Percentiles rank a stretch among this genome's conserved stretches.
These are phyloP conservation scores for Rusavskia elegans DNA, from an alignment of 495 filamentous ascomycete species.

Conservation along the genomic window DNA sequence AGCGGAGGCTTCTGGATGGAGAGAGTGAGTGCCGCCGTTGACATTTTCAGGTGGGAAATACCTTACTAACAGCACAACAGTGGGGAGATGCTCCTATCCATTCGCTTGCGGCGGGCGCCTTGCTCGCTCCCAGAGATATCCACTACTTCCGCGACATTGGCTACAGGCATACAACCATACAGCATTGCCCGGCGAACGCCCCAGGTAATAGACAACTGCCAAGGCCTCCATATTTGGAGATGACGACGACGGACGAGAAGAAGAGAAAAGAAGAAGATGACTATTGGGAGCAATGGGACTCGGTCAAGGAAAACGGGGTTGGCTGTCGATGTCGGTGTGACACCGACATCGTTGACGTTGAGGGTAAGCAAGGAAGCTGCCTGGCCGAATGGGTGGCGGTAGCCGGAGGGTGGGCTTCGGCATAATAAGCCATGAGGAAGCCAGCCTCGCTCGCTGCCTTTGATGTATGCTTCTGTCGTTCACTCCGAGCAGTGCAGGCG, in stretches of 20 bases:
- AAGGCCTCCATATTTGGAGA: conserved; percentile 67
- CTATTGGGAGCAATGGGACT: conserved; percentile 84
- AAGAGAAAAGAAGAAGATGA: conserved; percentile 85
- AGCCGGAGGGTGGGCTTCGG: conserved; percentile 83
- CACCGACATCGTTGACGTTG: conserved; percentile 95
- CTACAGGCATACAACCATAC: conserved; percentile 96
- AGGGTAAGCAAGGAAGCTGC: conserved; percentile 92
- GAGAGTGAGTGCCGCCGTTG: conserved; percentile 43
- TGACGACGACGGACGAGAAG: conserved; percentile 70
- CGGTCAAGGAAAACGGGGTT: conserved; percentile 87
- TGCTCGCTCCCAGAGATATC: conserved; percentile 69
- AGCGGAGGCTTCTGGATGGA: conserved; percentile 99
- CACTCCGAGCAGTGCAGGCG: background rate
- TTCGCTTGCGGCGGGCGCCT: conserved; percentile 83
- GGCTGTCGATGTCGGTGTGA: conserved; percentile 95
- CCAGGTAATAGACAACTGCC: conserved; percentile 67
- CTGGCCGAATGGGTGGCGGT: conserved; percentile 95
- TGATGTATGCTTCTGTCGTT: background rate
- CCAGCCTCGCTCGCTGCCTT: background rate
- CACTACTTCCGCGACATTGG: conserved; percentile 99
- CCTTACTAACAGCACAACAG: conserved; percentile 30
- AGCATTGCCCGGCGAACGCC: conserved; percentile 95
- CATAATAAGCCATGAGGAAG: conserved; percentile 19
- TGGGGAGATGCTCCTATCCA: conserved; percentile 99
- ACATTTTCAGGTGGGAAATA: background rate